A percentile compares a stretch with the other conserved stretches of the same genome.
Evolutionary conservation across 2,329 filamentous ascomycete species (phyloP).

Genomic region (Diaporthe citriasiana): DNA sequence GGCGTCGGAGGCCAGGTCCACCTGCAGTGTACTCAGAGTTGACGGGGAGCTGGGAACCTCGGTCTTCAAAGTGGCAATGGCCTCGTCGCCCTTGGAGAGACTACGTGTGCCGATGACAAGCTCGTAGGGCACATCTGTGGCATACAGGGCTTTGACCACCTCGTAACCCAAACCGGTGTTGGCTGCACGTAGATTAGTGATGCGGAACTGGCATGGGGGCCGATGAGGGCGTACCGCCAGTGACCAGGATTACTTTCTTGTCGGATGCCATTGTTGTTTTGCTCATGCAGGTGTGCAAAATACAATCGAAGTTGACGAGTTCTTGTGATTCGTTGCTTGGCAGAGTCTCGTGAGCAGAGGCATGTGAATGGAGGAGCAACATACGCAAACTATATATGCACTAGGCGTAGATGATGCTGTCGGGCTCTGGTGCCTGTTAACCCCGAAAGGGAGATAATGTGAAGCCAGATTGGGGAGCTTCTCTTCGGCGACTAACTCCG

Average conservation of each 20-base stretch:
- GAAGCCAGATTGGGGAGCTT: neutral
- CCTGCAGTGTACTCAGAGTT: slow-evolving; percentile 60
- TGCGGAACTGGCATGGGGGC: slow-evolving; percentile 46
- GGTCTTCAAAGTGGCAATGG: slow-evolving; percentile 56
- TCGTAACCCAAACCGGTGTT: slow-evolving; percentile 74
- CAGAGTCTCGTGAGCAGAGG: neutral
- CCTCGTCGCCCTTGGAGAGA: slow-evolving; percentile 63
- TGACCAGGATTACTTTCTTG: slow-evolving; percentile 39
- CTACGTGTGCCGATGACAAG: slow-evolving; percentile 69
- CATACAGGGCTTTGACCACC: slow-evolving; percentile 66
- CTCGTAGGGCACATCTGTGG: slow-evolving; percentile 63
- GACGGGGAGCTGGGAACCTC: slow-evolving; percentile 58
- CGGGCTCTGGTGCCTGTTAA: neutral
- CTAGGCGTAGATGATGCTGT: neutral
- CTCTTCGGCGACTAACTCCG: slow-evolving; percentile 5
- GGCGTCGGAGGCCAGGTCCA: slow-evolving; percentile 67
- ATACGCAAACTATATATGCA: neutral
- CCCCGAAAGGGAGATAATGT: too few relatives aligned
- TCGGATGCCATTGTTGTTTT: slow-evolving; percentile 32
- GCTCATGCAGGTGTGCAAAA: neutral
- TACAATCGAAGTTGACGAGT: too few relatives aligned
- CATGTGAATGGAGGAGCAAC: neutral
- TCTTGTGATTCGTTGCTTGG: neutral
- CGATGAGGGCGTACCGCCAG: slow-evolving; percentile 27
- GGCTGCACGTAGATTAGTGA: slow-evolving; percentile 61